Evolutionary conservation across 345 rosid species (phyloP).

Genomic region (Barbarea vulgaris): DNA sequence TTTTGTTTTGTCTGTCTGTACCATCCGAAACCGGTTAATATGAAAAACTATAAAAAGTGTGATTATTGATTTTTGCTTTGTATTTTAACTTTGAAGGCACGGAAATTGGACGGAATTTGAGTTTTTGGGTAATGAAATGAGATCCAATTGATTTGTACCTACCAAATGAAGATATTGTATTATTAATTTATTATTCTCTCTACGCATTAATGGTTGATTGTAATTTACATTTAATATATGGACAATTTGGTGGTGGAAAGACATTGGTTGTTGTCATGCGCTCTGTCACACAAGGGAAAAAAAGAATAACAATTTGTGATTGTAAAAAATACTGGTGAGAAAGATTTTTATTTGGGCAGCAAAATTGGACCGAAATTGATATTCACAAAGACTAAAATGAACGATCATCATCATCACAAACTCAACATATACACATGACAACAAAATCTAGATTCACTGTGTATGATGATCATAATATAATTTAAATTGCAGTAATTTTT

Average conservation of each 20-base stretch:
- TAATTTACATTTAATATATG: conserved; percentile 27
- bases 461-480: conserved; percentile 6
- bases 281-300: conserved; percentile 14
- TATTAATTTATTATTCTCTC: not conserved
- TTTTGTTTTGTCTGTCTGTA: conserved; percentile 11
- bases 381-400: conserved; percentile 21
- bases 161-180: conserved; percentile 29
- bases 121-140: conserved; percentile 8
- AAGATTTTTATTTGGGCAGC: not conserved
- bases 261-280: conserved; percentile 28
- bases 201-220: conserved; percentile 8
- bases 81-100: conserved; percentile 24
- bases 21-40: not conserved
- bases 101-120: not conserved
- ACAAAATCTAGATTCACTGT: conserved; percentile 15
- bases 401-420: conserved; percentile 8
- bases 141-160: conserved; percentile 26
- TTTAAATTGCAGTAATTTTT: not conserved
- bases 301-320: no score
- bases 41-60: not conserved
- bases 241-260: conserved; percentile 29
- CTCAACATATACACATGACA: conserved; percentile 13
- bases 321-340: no score
- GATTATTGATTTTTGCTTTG: conserved; percentile 7
- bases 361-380: conserved; percentile 3